A percentile compares a stretch with the other conserved stretches of the same genome.
Evolutionary conservation across 2,329 filamentous ascomycete genomes (phyloP).

Genomic region (Neophaeococcomyces aloes): DNA sequence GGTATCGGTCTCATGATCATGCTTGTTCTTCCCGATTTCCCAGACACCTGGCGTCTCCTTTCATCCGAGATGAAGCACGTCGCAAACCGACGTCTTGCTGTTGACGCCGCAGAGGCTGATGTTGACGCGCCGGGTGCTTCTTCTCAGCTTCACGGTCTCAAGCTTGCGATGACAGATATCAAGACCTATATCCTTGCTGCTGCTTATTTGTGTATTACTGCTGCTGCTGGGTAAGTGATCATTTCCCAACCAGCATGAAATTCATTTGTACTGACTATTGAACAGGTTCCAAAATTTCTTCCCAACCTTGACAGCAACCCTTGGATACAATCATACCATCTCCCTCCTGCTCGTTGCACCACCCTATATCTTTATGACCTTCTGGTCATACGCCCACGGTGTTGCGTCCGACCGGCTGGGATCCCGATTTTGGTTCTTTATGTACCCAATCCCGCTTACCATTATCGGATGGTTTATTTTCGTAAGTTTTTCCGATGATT

Average conservation of each 20-base stretch:
- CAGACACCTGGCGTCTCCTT: constrained; percentile 34
- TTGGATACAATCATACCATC: constrained; percentile 36
- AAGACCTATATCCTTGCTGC: constrained; percentile 34
- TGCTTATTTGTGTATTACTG: constrained; percentile 41
- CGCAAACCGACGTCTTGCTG: constrained; percentile 31
- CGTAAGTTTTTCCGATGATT: too few relatives aligned
- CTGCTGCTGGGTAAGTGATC: constrained; percentile 33
- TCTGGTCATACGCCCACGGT: constrained; percentile 38
- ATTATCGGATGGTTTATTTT: constrained; percentile 45
- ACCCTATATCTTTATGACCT: constrained; percentile 45
- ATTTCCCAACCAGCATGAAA: not conserved
- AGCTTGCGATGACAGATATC: constrained; percentile 40
- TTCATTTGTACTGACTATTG: too few relatives aligned
- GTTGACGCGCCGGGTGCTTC: constrained; percentile 38
- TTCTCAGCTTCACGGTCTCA: constrained; percentile 40
- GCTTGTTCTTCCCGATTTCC: constrained; percentile 29
- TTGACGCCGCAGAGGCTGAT: constrained; percentile 42
- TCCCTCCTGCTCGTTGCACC: constrained; percentile 44
- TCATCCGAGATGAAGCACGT: constrained; percentile 37
- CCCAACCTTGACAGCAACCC: constrained; percentile 39
- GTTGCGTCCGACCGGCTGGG: constrained; percentile 36
- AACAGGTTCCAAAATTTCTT: constrained; percentile 45
- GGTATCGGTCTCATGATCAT: constrained; percentile 27
- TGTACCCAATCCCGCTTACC: constrained; percentile 43
- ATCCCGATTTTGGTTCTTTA: constrained; percentile 42